phyloP scores from a whole-genome alignment of 192 early-diverging fungal species.

The Lobosporangium transversale region DNA sequence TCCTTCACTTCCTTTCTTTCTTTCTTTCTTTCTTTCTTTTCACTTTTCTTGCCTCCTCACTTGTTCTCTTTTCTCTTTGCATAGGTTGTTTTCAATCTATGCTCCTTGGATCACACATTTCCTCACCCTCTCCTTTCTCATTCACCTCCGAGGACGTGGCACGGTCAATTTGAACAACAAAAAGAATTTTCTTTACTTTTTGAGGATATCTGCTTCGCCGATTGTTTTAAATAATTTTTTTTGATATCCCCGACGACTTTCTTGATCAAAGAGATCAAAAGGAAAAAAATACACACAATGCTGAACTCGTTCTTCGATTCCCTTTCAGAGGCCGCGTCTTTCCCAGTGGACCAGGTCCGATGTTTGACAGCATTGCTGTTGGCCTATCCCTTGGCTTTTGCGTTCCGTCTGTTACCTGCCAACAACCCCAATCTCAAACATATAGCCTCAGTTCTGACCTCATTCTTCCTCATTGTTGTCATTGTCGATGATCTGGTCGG shows the following conservation, averaged over 20 bases:
- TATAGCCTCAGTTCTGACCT: conserved; percentile 64
- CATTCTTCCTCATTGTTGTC: conserved; percentile 61
- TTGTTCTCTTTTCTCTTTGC: too few relatives aligned
- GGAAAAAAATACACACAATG: conserved; percentile 10
- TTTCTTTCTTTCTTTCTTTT: conserved; percentile 1
- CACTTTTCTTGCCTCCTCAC: background rate
- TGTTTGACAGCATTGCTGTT: conserved; percentile 63
- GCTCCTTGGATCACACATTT: too few relatives aligned
- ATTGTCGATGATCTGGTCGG: conserved; percentile 69
- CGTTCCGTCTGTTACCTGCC: conserved; percentile 66
- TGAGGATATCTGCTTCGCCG: too few relatives aligned
- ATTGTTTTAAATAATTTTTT: too few relatives aligned
- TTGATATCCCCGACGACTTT: too few relatives aligned
- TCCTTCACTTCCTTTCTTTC: background rate
- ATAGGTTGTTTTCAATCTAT: too few relatives aligned
- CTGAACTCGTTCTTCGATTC: conserved; percentile 44
- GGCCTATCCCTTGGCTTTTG: conserved; percentile 64
- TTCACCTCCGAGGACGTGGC: too few relatives aligned
- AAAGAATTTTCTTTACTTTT: too few relatives aligned
- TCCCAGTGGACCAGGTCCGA: conserved; percentile 66
- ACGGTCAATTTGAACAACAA: too few relatives aligned
- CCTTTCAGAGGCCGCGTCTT: conserved; percentile 43
- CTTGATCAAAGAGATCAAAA: conserved; percentile 2
- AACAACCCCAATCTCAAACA: conserved; percentile 61
- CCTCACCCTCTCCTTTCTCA: background rate